Base-by-base conservation (phyloP, 2,329 filamentous ascomycete genomes). In the Neofusicoccum parvum region DNA sequence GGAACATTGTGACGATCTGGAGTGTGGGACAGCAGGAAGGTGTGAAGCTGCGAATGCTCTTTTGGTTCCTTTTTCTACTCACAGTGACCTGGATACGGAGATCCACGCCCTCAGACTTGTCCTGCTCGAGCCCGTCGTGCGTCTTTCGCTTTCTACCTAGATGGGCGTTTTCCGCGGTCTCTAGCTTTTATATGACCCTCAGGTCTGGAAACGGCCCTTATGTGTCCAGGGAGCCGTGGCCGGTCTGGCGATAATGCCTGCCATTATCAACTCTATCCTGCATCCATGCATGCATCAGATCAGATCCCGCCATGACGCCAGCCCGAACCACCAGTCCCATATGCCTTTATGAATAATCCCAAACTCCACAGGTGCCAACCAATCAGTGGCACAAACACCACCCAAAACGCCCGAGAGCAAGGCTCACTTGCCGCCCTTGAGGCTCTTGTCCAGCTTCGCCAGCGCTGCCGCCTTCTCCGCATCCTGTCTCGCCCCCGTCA, bases 381-480 rank as follows among this genome's bases (percentile, higher is more conserved):
- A 60, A 60, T 60, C 56, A 9, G 14, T 45, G 41, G 5, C n/a
- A 48, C 5, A 10, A 23, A 37, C 32, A 17, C 11, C 17, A 20
- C n/a, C 15, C 17, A 36, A 27, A 27, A 56, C 14, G 37, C 36
- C 51, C 37, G 51, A 20, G 39, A 60, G 43, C 27, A 37, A 23
- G 56, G 20, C 63, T 65, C 63, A 65, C 56, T 65, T 65, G 27
- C 43, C 43, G 45, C 45, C 56, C 60, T 68, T 65, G 64, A 79
- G 78, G 15, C 70, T 73, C 56, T 74, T 72, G 67, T 83, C 81
- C n/a, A 82, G 67, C 70, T 81, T 82, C 62, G 78, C 80, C 62
- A 82, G 67, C 53, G 80, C 80, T 62, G 81, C 80, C 10, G 76
- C 77, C 66, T 80, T 78, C 66, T 81, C 79, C 56, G 77, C 76